Base-by-base conservation (phyloP, 805 yeast species). In the Barnettozyma wickerhamii region DNA sequence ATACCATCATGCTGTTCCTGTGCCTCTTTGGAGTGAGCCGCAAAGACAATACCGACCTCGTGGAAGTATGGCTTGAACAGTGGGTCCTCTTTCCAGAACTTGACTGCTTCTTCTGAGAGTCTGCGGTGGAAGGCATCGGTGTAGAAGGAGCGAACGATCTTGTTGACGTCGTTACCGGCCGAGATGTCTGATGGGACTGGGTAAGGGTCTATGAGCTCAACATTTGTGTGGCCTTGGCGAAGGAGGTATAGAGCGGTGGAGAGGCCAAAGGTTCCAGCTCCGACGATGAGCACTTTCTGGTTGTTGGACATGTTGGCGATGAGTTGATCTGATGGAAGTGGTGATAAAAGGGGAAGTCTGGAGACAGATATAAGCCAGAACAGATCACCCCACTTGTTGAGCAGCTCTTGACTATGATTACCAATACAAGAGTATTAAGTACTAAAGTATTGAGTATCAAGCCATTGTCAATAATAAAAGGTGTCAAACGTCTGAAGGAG, bases 191-290 rank as follows among this genome's bases (percentile, higher is more conserved):
- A 10, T 37, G 33, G 19, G 52, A 45, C 37, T 38, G 63, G 65
- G 28, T 63, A 45, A 48, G 62, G 59, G 42, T 69, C 75, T 40
- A 61, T 62, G 1, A 69, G 59, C 5, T 63, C 59, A 34, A 69
- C 55, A 35, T 67, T 49, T 3, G 35, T 49, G 44, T 64, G 68
- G 1, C 72, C 72, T 10, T 50, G 50, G 30, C 59, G 43, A 1
- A 64, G 58, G 18, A 74, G 59, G 32, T 71, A 65, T n/a, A 64
- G 59, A 5, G 77, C 76, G 4, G 69, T 62, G 19, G 79, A 70
- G 14, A 75, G 58, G 1, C 81, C 81, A 52, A 72, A 74, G 10
- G 70, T 75, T 29, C 81, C 81, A 6, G 75, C 69, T n/a, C 81
- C 81, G 10, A 73, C 65, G 26, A 75, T 61, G 27, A 68, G 58